Base-by-base conservation (phyloP, 768 basidiomycete genomes). In the Tricholoma terreum region DNA sequence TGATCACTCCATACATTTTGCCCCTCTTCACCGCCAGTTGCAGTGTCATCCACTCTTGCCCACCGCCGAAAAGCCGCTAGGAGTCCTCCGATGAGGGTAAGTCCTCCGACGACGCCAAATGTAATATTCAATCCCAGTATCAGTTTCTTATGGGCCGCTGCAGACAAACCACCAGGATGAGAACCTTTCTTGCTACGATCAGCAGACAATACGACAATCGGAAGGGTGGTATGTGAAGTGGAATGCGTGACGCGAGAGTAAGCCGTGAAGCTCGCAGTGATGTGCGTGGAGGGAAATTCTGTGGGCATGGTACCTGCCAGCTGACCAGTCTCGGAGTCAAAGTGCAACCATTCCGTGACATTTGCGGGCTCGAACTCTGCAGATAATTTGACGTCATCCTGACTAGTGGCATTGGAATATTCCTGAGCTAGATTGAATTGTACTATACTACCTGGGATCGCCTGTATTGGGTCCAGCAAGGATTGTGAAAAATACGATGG, bases 401-500 rank as follows among this genome's bases (percentile, higher is more conserved):
- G 65, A 54, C 74, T 75, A 15, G 77, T 77, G 6, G 71, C 70
- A 63, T 84, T 82, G 21, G 83, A 82, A 63, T 88, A 81, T 71
- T 80, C 86, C 31, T 74, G 73, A 2, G 68, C 63, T 35, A 94
- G 74, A 61, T 78, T 69, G 63, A 90, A 86, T 6, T 74, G 63
- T 43, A 92, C 71, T 3, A 68, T 42, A 50, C 79, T 69, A 8
- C 83, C 84, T 12, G 81, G 82, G 22, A 77, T 73, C 36, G 77
- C 80, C 49, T 81, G 72, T 50, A 88, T 72, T 19, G 84, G 76
- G 15, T 88, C 83, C 43, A 92, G 71, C 31, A 74, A 71, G 19
- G 83, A 74, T 19, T 74, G 60, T 10, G 80, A 74, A 74, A 97
- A 96, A 69, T 83, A 90, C 3, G 92, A 89, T 3, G 87, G 80